Percentiles rank a stretch among this genome's conserved stretches.
Evolutionary conservation across 2,329 filamentous ascomycete genomes (phyloP).

Genomic region (Phialophora tarda): DNA sequence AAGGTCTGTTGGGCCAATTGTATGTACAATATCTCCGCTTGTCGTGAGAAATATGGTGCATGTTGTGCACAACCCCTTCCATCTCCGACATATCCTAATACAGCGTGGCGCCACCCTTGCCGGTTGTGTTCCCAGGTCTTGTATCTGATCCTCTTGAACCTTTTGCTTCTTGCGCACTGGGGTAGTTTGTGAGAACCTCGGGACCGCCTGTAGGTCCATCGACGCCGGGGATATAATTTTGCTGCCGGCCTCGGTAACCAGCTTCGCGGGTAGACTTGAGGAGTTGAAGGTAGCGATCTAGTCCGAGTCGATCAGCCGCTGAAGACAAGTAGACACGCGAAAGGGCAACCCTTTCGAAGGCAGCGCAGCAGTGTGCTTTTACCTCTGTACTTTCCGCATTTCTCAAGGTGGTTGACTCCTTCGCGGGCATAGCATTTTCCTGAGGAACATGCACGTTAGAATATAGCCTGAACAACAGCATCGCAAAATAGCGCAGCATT

Average conservation of each 20-base stretch:
- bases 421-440: slow-evolving; percentile 68
- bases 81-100: slow-evolving; percentile 21
- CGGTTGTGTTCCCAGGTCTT: slow-evolving; percentile 38
- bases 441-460: slow-evolving; percentile 50
- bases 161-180: slow-evolving; percentile 37
- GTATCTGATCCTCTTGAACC: slow-evolving; percentile 38
- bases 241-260: slow-evolving; percentile 68
- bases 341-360: neutral
- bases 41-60: neutral
- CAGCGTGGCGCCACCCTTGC: slow-evolving; percentile 33
- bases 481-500: neutral
- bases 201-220: slow-evolving; percentile 36
- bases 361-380: slow-evolving; percentile 32
- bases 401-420: slow-evolving; percentile 71
- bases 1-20: neutral
- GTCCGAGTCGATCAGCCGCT: neutral
- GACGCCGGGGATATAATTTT: slow-evolving; percentile 60
- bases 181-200: slow-evolving; percentile 38
- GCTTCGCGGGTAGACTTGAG: slow-evolving; percentile 67
- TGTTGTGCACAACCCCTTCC: slow-evolving; percentile 3
- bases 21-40: slow-evolving; percentile 25
- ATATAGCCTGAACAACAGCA: neutral
- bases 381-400: slow-evolving; percentile 70
- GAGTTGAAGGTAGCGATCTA: slow-evolving; percentile 70
- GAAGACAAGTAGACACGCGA: neutral